Conservation (phyloP, 2,329 filamentous ascomycete genomes). For the Aaosphaeria arxii region DNA sequence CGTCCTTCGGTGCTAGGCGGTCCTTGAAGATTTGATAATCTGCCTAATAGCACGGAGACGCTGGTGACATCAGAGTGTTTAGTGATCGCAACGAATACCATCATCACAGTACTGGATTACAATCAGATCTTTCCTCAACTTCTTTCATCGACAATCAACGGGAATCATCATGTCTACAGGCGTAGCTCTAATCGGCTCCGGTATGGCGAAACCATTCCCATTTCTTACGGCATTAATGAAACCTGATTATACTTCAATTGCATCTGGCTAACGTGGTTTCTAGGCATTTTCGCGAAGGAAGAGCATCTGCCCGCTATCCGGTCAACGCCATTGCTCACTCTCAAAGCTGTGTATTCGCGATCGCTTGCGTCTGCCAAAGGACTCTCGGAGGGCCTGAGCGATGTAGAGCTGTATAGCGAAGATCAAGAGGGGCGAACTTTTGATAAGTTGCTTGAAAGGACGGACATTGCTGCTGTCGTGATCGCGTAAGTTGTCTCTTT, state of each 20-base stretch:
- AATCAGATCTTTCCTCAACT: too few species aligned
- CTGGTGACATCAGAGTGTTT: too few species aligned
- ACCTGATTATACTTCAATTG: too few species aligned
- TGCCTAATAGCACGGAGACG: too few species aligned
- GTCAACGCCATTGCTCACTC: conserved; percentile 47
- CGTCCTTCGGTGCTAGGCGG: too few species aligned
- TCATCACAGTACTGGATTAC: too few species aligned
- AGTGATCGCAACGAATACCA: too few species aligned
- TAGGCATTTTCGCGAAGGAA: conserved; percentile 57
- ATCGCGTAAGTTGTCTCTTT: conserved; percentile 43
- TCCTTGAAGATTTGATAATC: too few species aligned
- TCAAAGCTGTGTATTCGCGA: conserved; percentile 67
- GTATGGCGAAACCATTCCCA: neutral
- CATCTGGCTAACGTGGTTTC: neutral
- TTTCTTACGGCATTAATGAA: too few species aligned
- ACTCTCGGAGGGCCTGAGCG: conserved; percentile 31
- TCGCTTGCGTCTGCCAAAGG: conserved; percentile 55
- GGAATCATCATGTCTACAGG: conserved; percentile 41
- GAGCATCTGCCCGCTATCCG: conserved; percentile 63
- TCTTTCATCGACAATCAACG: neutral
- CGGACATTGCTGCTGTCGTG: conserved; percentile 56
- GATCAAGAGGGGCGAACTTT: conserved; percentile 49
- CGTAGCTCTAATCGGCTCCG: conserved; percentile 61
- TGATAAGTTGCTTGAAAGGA: conserved; percentile 52
- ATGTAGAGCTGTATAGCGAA: conserved; percentile 58